Conservation (phyloP, 768 basidiomycete genomes). For the Hygrophoropsis aurantiaca region DNA sequence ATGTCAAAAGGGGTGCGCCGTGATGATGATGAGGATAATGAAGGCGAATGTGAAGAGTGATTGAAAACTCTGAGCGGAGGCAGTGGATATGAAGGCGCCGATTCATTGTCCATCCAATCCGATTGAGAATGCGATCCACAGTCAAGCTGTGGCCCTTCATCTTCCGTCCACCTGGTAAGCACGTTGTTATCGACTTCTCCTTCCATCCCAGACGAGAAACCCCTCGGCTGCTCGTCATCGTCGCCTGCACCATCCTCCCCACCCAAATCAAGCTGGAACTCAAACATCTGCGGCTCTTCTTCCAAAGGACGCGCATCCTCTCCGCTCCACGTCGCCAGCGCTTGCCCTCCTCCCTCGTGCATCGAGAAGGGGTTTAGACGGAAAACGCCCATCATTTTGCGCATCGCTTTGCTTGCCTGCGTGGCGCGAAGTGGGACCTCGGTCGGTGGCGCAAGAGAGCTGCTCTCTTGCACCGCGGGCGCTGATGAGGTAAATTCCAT, state of each 20-base stretch:
- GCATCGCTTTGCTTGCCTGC: slow-evolving; percentile 69
- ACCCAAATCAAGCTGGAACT: slow-evolving; percentile 57
- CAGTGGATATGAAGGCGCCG: slow-evolving; percentile 25
- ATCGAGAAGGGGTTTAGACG: slow-evolving; percentile 76
- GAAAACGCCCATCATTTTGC: slow-evolving; percentile 75
- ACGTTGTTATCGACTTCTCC: slow-evolving; percentile 15
- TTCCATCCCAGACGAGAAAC: slow-evolving; percentile 6
- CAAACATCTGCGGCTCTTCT: slow-evolving; percentile 59
- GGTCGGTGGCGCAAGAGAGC: slow-evolving; percentile 50
- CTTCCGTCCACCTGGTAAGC: slow-evolving; percentile 21
- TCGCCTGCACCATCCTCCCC: slow-evolving; percentile 16
- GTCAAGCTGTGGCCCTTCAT: slow-evolving; percentile 13
- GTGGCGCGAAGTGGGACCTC: slow-evolving; percentile 77
- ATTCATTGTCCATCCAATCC: slow-evolving; percentile 28
- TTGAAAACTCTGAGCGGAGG: slow-evolving; percentile 29
- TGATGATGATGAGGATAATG: slow-evolving; percentile 22
- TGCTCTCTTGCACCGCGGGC: slow-evolving; percentile 32
- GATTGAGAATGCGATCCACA: slow-evolving; percentile 22
- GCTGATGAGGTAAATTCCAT: slow-evolving; percentile 33
- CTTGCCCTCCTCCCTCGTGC: slow-evolving; percentile 49
- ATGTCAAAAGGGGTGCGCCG: slow-evolving; percentile 24
- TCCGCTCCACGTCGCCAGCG: slow-evolving; percentile 42
- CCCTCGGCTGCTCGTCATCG: slow-evolving; percentile 11
- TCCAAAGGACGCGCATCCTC: slow-evolving; percentile 60
- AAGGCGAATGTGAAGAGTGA: slow-evolving; percentile 26